These are phyloP conservation scores for Tricholoma terreum DNA, from an alignment of 768 basidiomycete species.

Conservation along the genomic window DNA sequence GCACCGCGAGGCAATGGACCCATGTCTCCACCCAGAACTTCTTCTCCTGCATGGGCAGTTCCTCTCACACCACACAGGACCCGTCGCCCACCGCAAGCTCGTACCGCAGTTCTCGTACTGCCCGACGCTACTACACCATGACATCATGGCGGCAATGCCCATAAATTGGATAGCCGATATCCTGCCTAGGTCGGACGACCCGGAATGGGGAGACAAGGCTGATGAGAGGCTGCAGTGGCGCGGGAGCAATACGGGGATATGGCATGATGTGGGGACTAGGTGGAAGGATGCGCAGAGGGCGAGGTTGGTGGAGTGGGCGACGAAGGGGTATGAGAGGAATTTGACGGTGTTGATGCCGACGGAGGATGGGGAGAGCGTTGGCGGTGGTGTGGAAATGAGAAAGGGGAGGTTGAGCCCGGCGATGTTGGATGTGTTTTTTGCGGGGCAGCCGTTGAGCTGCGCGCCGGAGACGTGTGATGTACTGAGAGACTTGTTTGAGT, in stretches of 20 bases:
- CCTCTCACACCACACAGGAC: conserved; percentile 45
- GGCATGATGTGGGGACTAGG: conserved; percentile 32
- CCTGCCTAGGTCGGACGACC: conserved; percentile 38
- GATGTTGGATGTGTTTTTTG: conserved; percentile 55
- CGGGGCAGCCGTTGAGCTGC: conserved; percentile 40
- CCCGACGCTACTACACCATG: conserved; percentile 46
- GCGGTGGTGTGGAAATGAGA: conserved; percentile 24
- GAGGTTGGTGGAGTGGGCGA: conserved; percentile 38
- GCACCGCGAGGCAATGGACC: conserved; percentile 43
- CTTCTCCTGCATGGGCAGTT: conserved; percentile 47
- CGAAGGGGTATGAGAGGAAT: conserved; percentile 22
- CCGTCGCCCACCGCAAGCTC: conserved; percentile 36
- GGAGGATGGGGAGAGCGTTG: conserved; percentile 26
- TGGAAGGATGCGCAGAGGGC: conserved; percentile 49
- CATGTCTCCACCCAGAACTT: conserved; percentile 41
- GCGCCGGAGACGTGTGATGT: conserved; percentile 37
- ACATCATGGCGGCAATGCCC: conserved; percentile 46
- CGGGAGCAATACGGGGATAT: conserved; percentile 69
- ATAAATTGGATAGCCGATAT: conserved; percentile 42
- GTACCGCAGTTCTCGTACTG: conserved; percentile 52
- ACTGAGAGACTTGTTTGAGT: conserved; percentile 46
- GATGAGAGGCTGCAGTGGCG: conserved; percentile 66
- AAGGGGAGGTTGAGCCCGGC: conserved; percentile 38
- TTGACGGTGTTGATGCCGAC: conserved; percentile 32
- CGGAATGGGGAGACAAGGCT: conserved; percentile 56